Base-by-base conservation (phyloP, 2,329 filamentous ascomycete species). In the Calonectria hawksworthii region DNA sequence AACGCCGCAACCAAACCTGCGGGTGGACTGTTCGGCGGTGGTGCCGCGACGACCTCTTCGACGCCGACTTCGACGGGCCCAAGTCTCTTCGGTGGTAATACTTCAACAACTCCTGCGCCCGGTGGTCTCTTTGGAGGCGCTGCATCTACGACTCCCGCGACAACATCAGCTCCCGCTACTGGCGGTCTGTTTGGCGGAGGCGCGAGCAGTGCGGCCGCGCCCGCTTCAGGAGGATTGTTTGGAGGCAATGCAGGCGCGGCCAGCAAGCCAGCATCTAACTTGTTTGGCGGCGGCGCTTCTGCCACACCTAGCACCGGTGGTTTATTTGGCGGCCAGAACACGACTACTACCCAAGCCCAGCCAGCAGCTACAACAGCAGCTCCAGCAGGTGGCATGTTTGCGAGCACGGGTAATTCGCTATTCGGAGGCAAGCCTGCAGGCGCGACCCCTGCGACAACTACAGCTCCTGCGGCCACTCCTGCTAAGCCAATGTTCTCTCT, bases 401-500 rank as follows among this genome's bases (percentile, higher is more conserved):
- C 75, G 34, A 81, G 76, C 54, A 71, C 76, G 52, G 78, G 78
- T n/a, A 79, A 74, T 21, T 64, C 79, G 34, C 67, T 79, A 54
- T 80, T 81, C 44, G 80, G 75, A 21, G 75, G 70, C 68, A 77
- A 75, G 36, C 9, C 64, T 52, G 74, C 70, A 78, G 52, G 51
- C 10, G 74, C 83, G 36, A 76, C 83, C 10, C 75, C 81, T n/a
- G 72, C 81, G 34, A 76, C 81, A 28, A 75, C 82, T 23, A 76
- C 81, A 30, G 74, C 82, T 26, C 78, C 82, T 5, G 77, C 86
- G 28, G 81, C 84, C 26, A 85, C 86, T 65, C 83, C 85, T 30
- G 84, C 84, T n/a, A 91, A 90, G 81, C 86, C 89, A 21, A 74
- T 85, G 68, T 87, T 90, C 70, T 78, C 83, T n/a, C 79, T 90